Evolutionary conservation across 352 stramenopile species (phyloP), one percentile per base, ranked within the genome.

Genomic region (Lagenidium sp.): DNA sequence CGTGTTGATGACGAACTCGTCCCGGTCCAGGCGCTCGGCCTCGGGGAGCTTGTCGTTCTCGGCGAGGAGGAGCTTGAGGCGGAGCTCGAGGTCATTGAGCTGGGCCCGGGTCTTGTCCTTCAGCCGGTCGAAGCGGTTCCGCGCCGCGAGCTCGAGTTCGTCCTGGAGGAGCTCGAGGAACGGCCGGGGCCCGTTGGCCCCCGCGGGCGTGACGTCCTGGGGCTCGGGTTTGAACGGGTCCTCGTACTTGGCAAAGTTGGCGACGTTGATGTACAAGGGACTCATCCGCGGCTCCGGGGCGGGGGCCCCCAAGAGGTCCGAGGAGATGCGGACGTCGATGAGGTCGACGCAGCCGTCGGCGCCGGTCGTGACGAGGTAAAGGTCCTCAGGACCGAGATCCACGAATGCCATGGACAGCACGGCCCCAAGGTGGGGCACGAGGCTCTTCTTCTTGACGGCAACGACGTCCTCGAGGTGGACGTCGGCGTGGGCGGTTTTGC

Each of bases 1-100:
- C 6, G 81, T 55, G 49, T 97, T 94, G 37, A 97, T 52, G 6
- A 96, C 84, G 50, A 97, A 96, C 44, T 96, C 85, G 44, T 93
- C 77, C 6, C 85, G 68, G 6, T 47, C 44, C 7, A 97, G 69
- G 3, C 69, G 71, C 42, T 95, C 83, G 4, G 24, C 56, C 36
- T 86, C 80, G 0, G 75, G 63, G 2, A 89, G 55, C 25, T 56
- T 57, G 7, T 77, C 71, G 41, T 95, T 95, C 22, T 85, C 71
- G 7, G 60, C 51, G 1, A 95, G 54, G 44, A 95, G 56, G 2
- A 57, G 36, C 41, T 84, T 75, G 11, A 95, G 73, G 40, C 74
- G 70, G 19, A 68, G 46, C 16, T 86, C 64, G 2, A 95, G 49
- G 8, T 89, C 69, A 6, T 65, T 74, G 6, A 95, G 42, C 19